These are phyloP conservation scores for Monilinia fructicola DNA, from an alignment of 2,329 filamentous ascomycete genomes.

Conservation along the genomic window DNA sequence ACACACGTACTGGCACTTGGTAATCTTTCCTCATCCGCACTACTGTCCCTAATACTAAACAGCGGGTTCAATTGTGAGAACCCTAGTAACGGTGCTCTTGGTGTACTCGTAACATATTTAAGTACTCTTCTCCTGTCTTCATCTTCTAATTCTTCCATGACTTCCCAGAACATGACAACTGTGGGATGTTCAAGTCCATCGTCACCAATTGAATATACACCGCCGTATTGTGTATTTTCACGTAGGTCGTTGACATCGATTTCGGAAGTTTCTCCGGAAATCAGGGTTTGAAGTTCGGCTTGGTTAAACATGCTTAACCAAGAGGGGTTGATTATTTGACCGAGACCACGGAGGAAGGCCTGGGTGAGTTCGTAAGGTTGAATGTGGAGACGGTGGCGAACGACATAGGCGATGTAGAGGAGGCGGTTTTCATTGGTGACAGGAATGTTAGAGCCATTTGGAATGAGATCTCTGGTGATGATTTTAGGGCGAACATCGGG, in stretches of 20 bases:
- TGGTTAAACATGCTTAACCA: constrained; percentile 99
- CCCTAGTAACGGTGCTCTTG: constrained; percentile 82
- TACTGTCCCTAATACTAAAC: constrained; percentile 87
- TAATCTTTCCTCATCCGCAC: constrained; percentile 70
- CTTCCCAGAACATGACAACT: constrained; percentile 85
- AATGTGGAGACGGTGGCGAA: constrained; percentile 77
- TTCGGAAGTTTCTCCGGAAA: constrained; percentile 80
- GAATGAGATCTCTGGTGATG: constrained; percentile 72
- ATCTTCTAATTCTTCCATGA: constrained; percentile 75
- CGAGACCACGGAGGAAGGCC: constrained; percentile 83
- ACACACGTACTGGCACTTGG: constrained; percentile 96
- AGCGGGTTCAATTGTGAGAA: constrained; percentile 81
- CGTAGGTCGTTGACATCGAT: constrained; percentile 88
- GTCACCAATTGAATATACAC: constrained; percentile 85
- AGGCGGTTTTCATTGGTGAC: constrained; percentile 92
- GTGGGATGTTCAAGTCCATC: constrained; percentile 84
- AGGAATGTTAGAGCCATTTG: constrained; percentile 69
- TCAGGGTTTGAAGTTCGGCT: constrained; percentile 85
- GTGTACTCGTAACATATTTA: constrained; percentile 94
- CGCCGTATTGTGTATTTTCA: constrained; percentile 80
- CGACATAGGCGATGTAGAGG: constrained; percentile 91
- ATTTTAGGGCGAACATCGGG: constrained; percentile 54
- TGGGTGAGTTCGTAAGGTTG: constrained; percentile 81
- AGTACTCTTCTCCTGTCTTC: constrained; percentile 79
- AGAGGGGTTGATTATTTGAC: constrained; percentile 81